Base-by-base conservation (phyloP, 768 basidiomycete genomes). In the Candolleomyces eurysporus region DNA sequence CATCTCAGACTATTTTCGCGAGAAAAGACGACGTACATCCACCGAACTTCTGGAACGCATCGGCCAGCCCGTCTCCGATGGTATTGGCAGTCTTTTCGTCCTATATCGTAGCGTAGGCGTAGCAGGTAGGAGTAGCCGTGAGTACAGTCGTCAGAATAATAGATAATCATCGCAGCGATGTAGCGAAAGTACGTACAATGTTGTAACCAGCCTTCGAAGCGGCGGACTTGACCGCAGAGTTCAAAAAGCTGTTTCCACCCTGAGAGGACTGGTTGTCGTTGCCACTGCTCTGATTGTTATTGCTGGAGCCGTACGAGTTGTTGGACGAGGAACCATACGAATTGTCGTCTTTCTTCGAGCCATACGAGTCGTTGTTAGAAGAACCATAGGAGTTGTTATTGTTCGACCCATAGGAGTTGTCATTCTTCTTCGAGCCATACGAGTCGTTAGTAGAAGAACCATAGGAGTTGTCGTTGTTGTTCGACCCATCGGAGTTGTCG, bases 21-120 rank as follows among this genome's bases (percentile, higher is more conserved):
- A 48, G 13, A 40, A 22, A 13, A 45, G 31, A 36, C 43, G 3
- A 63, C 69, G 65, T 63, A 70, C 71, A 70, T 32, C 69, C 69
- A 39, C 77, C 72, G 48, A 77, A 79, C 67, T 77, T 76, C 59
- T 71, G 69, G 17, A 79, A 59, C 5, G 71, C 73, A 17, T 77
- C 73, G 61, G 68, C 63, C 43, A 83, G 11, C 17, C 72, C 78
- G 4, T 71, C 64, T 10, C 76, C 75, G 48, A 82, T 74, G 66
- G 73, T 75, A 21, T 71, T 32, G 11, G 76, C 76, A 7, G 79
- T 82, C 5, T 55, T 2, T 9, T 76, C 68, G 57, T 76, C 73
- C 79, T 80, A 48, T n/a, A n/a, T n/a, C n/a, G n/a, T n/a, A n/a
- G n/a, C n/a, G n/a, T n/a, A 31, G 1, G n/a, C 36, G 10, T 48